Percentiles rank a stretch among this genome's conserved stretches.
phyloP scores from a whole-genome alignment of 2,329 filamentous ascomycete species.

The Neocucurbitaria cava region DNA sequence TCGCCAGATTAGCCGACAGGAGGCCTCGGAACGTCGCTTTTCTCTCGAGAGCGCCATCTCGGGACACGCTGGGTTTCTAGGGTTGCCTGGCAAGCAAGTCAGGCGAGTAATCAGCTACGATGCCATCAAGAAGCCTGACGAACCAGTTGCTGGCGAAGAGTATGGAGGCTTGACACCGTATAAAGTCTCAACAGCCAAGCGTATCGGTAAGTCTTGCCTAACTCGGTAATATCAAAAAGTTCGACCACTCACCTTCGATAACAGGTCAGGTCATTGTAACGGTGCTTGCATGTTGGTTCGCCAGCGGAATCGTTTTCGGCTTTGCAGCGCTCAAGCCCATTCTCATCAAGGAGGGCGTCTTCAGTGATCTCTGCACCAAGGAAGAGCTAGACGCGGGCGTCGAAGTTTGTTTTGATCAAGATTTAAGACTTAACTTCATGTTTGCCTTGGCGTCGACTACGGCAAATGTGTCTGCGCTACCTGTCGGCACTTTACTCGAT shows the following conservation, averaged over 20 bases:
- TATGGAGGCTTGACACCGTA: constrained; percentile 57
- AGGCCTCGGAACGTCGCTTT: constrained; percentile 37
- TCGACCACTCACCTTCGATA: constrained; percentile 12
- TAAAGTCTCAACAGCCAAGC: constrained; percentile 52
- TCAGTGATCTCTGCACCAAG: constrained; percentile 44
- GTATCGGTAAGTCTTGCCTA: constrained; percentile 37
- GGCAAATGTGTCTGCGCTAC: constrained; percentile 48
- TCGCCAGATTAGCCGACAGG: constrained; percentile 37
- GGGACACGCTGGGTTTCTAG: constrained; percentile 25
- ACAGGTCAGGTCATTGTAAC: constrained; percentile 45
- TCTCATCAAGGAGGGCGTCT: constrained; percentile 48
- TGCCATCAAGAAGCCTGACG: constrained; percentile 51
- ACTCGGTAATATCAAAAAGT: constrained; percentile 10
- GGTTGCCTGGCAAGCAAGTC: constrained; percentile 38
- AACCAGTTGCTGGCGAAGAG: constrained; percentile 45
- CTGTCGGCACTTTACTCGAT: constrained; percentile 47
- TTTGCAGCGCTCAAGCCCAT: constrained; percentile 52
- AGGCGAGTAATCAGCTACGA: constrained; percentile 57
- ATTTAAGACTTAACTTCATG: constrained; percentile 48
- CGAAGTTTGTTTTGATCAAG: constrained; percentile 49
- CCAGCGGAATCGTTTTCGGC: constrained; percentile 51
- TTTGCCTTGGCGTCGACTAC: constrained; percentile 49
- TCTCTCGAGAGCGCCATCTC: constrained; percentile 39
- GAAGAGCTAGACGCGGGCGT: constrained; percentile 43
- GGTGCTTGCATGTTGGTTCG: constrained; percentile 49